Base-by-base conservation (phyloP, 1,284 basidiomycete genomes). In the Puccinia novopanici region DNA sequence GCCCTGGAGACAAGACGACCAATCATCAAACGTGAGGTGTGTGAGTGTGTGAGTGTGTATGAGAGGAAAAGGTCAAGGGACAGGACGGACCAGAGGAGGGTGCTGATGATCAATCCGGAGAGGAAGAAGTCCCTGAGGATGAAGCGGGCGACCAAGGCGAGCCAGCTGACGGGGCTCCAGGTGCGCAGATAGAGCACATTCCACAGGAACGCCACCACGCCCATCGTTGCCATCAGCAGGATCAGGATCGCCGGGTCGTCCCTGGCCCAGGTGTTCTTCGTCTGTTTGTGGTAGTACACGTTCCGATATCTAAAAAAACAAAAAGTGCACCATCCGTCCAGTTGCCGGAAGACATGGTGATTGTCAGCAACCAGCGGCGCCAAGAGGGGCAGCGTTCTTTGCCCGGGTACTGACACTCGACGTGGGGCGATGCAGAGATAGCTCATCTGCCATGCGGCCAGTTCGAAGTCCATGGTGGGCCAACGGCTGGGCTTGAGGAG, bases 261-360 rank as follows among this genome's bases (percentile, higher is more conserved):
- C 85, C 95, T 88, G 34, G 94, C 93, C 94, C 95, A 97, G 6
- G 92, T 93, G 86, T 98, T 97, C 89, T 97, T 97, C n/a, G 95
- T 98, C 88, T 97, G 92, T 87, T 94, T 93, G 87, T 94, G 93
- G 84, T 93, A 94, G 84, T 94, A 94, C 9, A 95, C 93, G 86
- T 94, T 93, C 70, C 92, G 90, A 85, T 94, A 94, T 8, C 92
- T 75, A 45, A 17, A 30, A 30, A 22, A 30, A 30, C n/a, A n/a
- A n/a, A n/a, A n/a, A n/a, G n/a, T n/a, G n/a, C n/a, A n/a, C 9
- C 55, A 6, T 57, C 22, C 22, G 6, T 30, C 8, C 9, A 30
- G 55, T 57, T 57, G 22, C 8, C 45, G 27, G 55, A 22, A 22
- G 6, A 22, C 55, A 9, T 70, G 6, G 24, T 8, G 22, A 55